A percentile compares a stretch with the other conserved stretches of the same genome.
phyloP scores from a whole-genome alignment of 305 asterid genomes.

The Ilex paraguariensis region DNA sequence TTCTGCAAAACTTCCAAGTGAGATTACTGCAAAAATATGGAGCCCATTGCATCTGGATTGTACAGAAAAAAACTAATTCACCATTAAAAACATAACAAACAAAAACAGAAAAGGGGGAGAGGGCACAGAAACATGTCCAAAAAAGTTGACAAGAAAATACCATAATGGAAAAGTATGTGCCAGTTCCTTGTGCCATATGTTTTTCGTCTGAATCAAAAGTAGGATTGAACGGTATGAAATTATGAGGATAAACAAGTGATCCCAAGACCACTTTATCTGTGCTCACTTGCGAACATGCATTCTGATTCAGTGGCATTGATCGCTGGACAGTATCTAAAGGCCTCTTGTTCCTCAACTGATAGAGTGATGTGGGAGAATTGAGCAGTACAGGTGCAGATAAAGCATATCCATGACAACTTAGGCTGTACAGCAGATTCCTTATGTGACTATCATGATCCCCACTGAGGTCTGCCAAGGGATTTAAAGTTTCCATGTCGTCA shows the following conservation, averaged over 20 bases:
- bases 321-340: constrained; percentile 34
- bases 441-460: constrained; percentile 29
- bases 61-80: too few relatives aligned
- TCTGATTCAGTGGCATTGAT: constrained; percentile 26
- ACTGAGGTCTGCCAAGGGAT: constrained; percentile 20
- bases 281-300: constrained; percentile 37
- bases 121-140: neutral
- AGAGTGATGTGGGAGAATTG: constrained; percentile 9
- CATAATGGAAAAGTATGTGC: constrained; percentile 51
- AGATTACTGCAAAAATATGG: constrained; percentile 1
- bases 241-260: constrained; percentile 1
- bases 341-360: constrained; percentile 13
- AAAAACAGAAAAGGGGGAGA: neutral
- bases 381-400: constrained; percentile 3
- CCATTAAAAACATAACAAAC: too few relatives aligned
- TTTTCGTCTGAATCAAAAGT: constrained; percentile 35
- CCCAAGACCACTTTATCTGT: constrained; percentile 29
- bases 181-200: constrained; percentile 48
- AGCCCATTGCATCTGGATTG: neutral
- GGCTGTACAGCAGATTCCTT: constrained; percentile 16
- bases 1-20: constrained; percentile 34
- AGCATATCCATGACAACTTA: constrained; percentile 14
- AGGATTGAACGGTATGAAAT: constrained; percentile 15
- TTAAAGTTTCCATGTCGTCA: constrained; percentile 2
- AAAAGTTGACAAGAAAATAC: constrained; percentile 25